Conservation (phyloP, 441 rosid species). For the Biscutella laevigata region DNA sequence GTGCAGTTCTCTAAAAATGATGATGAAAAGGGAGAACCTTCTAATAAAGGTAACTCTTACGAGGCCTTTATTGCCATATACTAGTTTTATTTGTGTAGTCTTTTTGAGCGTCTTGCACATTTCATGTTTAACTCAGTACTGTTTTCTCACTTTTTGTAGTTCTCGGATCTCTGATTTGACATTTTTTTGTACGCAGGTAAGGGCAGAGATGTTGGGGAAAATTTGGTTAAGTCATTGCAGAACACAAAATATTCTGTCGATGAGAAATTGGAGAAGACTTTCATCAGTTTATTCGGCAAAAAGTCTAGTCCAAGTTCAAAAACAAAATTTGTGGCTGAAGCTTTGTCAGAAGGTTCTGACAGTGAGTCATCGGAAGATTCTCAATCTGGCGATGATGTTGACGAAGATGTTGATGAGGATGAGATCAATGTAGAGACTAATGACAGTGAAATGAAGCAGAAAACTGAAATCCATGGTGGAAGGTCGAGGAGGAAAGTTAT, state of each 20-base stretch:
- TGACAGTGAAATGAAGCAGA: slow-evolving; percentile 31
- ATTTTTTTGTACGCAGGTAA: slow-evolving; percentile 42
- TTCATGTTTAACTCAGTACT: neutral
- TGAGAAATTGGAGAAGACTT: slow-evolving; percentile 70
- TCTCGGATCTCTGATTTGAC: slow-evolving; percentile 3
- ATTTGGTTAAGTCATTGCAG: slow-evolving; percentile 72
- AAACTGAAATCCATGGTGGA: slow-evolving; percentile 54
- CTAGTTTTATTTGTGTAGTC: neutral
- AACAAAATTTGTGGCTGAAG: slow-evolving; percentile 29
- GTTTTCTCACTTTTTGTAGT: neutral
- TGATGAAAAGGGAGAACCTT: slow-evolving; percentile 38
- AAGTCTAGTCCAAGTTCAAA: slow-evolving; percentile 29
- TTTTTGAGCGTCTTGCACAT: neutral
- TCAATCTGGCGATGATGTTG: slow-evolving; percentile 29
- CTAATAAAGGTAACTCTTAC: slow-evolving; percentile 48
- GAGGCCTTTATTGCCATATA: neutral
- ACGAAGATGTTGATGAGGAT: slow-evolving; percentile 31
- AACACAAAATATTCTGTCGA: slow-evolving; percentile 69
- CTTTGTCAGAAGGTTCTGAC: slow-evolving; percentile 23
- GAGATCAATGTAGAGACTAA: slow-evolving; percentile 25
- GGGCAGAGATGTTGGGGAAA: slow-evolving; percentile 69
- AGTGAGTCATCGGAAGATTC: slow-evolving; percentile 29
- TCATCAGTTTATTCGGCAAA: slow-evolving; percentile 56
- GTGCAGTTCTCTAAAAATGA: slow-evolving; percentile 77
- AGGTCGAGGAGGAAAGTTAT: slow-evolving; percentile 76